Base-by-base conservation (phyloP, 345 rosid species). In the Camelina hispida region DNA sequence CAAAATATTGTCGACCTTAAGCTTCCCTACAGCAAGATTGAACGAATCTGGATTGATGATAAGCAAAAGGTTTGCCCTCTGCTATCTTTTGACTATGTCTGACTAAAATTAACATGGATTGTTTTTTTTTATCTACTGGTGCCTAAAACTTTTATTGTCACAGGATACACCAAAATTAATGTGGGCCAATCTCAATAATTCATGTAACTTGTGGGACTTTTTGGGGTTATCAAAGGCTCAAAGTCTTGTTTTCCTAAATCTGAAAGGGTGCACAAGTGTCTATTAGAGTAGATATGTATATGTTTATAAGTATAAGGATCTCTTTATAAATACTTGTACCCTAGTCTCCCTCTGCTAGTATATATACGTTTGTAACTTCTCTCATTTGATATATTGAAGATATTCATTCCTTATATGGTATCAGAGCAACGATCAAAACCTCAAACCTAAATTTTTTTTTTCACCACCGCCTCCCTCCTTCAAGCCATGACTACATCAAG, bases 1-100 rank as follows among this genome's bases (percentile, higher is more conserved):
- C 44, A 74, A 7, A 73, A 80, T 6, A 70, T 72, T 4, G 71
- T 79, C 2, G 77, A 69, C 34, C 76, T 79, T 14, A 60, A 50
- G 51, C 43, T 82, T 5, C 50, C 42, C 9, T 4, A 48, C 44
- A 66, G 83, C 74, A 13, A 54, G 0, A 37, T 82, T 9, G 9
- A 62, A 66, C 69, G 50, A 16, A 32, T 82, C 2, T 82, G 83
- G 81, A 30, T 1, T 20, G 22, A 40, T 2, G 60, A 48, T 35
- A 18, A 17, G 4, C 22, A 20, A 20, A 70, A 64, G 75, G 82
- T 82, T 35, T 1, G 34, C 7, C 6, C 17, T 28, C 2, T 43
- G 35, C 2, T 35, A 20, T 6, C 35, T 35, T 52, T 32, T 30
- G 5, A n/a, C 11, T 30, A 9, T 64, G 12, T 2, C 58, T 32